phyloP scores from a whole-genome alignment of 2,329 filamentous ascomycete genomes.

The Hirsutella minnesotensis region DNA sequence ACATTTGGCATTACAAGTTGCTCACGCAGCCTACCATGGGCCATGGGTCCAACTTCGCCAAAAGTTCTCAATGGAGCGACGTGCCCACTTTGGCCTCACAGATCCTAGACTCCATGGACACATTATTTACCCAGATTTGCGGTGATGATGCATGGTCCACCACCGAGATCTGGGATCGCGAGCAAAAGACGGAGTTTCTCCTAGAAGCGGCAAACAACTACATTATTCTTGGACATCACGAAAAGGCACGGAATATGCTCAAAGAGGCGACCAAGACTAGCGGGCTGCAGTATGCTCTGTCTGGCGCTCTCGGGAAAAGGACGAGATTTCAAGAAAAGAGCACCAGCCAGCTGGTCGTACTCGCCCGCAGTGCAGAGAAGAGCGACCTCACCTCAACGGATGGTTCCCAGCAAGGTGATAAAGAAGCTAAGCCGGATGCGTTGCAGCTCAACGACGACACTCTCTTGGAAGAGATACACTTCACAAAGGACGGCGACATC shows the following conservation, averaged over 20 bases:
- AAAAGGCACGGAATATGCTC: constrained; percentile 60
- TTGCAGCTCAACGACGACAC: constrained; percentile 86
- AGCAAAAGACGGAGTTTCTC: constrained; percentile 57
- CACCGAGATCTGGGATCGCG: constrained; percentile 24
- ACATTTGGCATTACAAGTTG: constrained; percentile 56
- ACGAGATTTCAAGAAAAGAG: constrained; percentile 71
- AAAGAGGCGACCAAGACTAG: constrained; percentile 53
- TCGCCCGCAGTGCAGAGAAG: constrained; percentile 60
- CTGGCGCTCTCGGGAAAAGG: constrained; percentile 75
- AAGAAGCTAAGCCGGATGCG: constrained; percentile 44
- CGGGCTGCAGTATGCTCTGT: constrained; percentile 71
- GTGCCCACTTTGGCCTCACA: constrained; percentile 41
- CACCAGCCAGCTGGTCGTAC: constrained; percentile 78
- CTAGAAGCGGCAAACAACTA: constrained; percentile 75
- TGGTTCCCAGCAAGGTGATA: constrained; percentile 8
- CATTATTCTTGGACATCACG: constrained; percentile 73
- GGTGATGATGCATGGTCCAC: constrained; percentile 24
- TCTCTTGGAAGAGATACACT: constrained; percentile 75
- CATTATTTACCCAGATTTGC: constrained; percentile 27
- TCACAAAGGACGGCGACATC: constrained; percentile 43
- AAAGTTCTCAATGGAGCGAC: constrained; percentile 46
- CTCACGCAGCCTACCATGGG: constrained; percentile 44
- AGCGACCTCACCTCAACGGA: constrained; percentile 10
- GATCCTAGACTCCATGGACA: constrained; percentile 30
- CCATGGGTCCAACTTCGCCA: constrained; percentile 41